Base-by-base conservation (phyloP, 495 filamentous ascomycete species). In the Penicillium goetzii region DNA sequence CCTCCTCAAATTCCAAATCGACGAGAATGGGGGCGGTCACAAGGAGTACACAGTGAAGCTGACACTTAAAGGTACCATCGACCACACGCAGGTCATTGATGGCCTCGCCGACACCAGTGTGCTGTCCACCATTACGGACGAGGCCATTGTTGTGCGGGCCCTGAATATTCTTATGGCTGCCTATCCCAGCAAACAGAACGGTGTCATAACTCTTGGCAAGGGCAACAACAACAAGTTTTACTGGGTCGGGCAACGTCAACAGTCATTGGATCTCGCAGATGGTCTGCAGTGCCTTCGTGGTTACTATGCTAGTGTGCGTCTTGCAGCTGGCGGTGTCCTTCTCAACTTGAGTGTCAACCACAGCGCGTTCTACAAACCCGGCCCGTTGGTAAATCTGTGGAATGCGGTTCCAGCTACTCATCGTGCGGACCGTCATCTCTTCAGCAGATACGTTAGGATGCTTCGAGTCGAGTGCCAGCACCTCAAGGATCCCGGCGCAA, bases 331-430 rank as follows among this genome's bases (percentile, higher is more conserved):
- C 6, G 60, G 76, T n/a, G 50, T 84, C 12, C 58, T 85, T 9
- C 43, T 86, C 2, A 86, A 86, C 58, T 41, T 86, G 38, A 82
- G 84, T 56, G 76, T 81, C 40, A 74, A 72, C 15, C 76, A 74
- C 34, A 76, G 66, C 0, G 74, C 80, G 1, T 81, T 86, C 67
- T 85, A 77, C 66, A 67, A 65, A 3, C 43, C 67, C 3, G 67
- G 65, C 7, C 56, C 65, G 8, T 63, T 84, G 7, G 15, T 54
- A 0, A 33, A 67, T 0, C 40, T 82, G 5, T 45, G 79, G 26
- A 2, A 56, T 0, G 69, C 71, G 4, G 69, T 71, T 49, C 1
- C 8, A 2, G 1, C 12, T 0, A 11, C 25, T 0, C 28, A 23
- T 19, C 38, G 40, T 2, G 2, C 36, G 1, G 59, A 71, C 1